Percentiles rank a stretch among this genome's conserved stretches.
Conservation (phyloP, 148 eudicot species). For the Amaranthus palmeri region DNA sequence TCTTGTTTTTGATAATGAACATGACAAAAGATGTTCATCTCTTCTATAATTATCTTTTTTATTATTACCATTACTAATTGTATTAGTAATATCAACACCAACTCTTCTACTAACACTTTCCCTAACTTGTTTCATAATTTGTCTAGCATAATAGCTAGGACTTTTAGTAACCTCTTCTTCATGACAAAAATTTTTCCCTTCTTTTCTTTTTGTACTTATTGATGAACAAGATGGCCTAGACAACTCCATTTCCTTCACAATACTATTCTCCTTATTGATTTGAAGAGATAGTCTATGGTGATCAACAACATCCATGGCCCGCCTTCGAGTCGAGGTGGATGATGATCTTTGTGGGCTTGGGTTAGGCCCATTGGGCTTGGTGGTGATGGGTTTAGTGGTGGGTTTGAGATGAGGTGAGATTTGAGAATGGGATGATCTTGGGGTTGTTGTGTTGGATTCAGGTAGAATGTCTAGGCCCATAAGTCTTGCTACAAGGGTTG, state of each 20-base stretch:
- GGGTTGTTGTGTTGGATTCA: constrained; percentile 32
- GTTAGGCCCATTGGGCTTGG: constrained; percentile 23
- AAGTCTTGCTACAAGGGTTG: constrained; percentile 56
- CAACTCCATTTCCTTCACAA: constrained; percentile 28
- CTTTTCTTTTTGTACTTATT: constrained; percentile 31
- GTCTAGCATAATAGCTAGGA: constrained; percentile 51
- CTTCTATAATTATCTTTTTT: constrained; percentile 29
- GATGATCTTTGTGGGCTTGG: constrained; percentile 46
- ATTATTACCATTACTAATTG: neutral
- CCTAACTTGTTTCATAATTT: constrained; percentile 63
- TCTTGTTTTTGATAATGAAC: constrained; percentile 7
- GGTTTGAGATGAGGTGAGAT: constrained; percentile 1
- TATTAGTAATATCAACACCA: constrained; percentile 71
- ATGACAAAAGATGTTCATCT: constrained; percentile 34
- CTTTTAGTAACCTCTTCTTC: constrained; percentile 36
- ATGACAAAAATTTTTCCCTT: neutral
- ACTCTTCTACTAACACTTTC: constrained; percentile 59
- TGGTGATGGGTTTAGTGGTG: constrained; percentile 1
- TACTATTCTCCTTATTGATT: constrained; percentile 48
- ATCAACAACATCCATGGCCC: constrained; percentile 32
- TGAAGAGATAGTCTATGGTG: constrained; percentile 56
- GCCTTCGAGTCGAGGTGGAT: constrained; percentile 18
- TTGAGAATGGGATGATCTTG: constrained; percentile 32
- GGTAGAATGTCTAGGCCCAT: constrained; percentile 76
- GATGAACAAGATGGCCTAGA: constrained; percentile 42